Percentiles rank a stretch among this genome's conserved stretches.
Conservation (phyloP, 2,329 filamentous ascomycete species). For the Phyllosticta ampelicida region DNA sequence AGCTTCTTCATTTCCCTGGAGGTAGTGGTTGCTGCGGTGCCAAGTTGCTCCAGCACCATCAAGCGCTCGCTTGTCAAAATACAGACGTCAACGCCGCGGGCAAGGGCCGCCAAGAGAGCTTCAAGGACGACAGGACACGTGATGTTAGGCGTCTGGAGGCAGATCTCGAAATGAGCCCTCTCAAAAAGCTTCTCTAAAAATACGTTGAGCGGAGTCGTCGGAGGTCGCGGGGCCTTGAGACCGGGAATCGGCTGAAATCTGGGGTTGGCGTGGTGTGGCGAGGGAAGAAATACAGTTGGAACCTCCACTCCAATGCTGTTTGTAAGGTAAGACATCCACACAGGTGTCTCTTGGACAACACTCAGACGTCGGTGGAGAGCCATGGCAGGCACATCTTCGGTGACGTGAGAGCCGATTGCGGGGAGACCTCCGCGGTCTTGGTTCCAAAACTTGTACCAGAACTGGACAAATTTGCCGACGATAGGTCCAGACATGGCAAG, state of each 20-base stretch:
- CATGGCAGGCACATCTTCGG: not conserved
- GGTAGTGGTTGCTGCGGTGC: conserved; percentile 67
- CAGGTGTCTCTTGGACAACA: conserved; percentile 4
- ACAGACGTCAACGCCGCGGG: conserved; percentile 55
- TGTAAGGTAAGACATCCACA: conserved; percentile 2
- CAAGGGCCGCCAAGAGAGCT: conserved; percentile 50
- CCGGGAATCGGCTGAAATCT: conserved; percentile 51
- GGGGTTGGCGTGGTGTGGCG: conserved; percentile 60
- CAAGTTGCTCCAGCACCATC: conserved; percentile 72
- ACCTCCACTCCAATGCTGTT: conserved; percentile 16
- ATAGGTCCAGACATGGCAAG: conserved; percentile 54
- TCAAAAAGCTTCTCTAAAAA: conserved; percentile 52
- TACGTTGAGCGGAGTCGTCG: conserved; percentile 58
- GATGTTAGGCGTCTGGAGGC: conserved; percentile 67
- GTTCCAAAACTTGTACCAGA: conserved; percentile 62
- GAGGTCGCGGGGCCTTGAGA: conserved; percentile 32
- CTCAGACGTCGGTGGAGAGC: conserved; percentile 1
- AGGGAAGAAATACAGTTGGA: conserved; percentile 58
- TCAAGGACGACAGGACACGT: conserved; percentile 56
- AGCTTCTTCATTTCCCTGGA: conserved; percentile 51
- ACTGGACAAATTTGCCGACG: conserved; percentile 51
- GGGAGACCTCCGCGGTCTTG: conserved; percentile 11
- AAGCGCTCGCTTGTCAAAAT: conserved; percentile 58
- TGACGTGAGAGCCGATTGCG: not conserved
- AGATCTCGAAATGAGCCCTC: conserved; percentile 48